Evolutionary conservation across 2,329 filamentous ascomycete species (phyloP).

Genomic region (Aspergillus persii): DNA sequence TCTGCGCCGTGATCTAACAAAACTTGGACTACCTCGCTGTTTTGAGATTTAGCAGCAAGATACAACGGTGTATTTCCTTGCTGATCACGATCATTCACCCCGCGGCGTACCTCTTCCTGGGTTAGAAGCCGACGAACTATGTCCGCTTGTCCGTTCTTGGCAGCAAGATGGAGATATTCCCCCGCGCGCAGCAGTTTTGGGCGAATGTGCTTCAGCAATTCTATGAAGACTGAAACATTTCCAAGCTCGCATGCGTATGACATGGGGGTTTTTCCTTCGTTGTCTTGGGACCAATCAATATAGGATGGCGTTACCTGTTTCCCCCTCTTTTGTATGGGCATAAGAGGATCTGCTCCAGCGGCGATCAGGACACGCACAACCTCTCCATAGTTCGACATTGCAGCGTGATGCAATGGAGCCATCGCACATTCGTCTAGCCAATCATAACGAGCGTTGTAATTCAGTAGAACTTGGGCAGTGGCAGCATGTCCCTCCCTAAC

Average conservation of each 20-base stretch:
- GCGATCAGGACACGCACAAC: conserved; percentile 1
- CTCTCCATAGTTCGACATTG: neutral
- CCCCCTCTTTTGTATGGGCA: neutral
- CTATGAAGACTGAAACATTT: neutral
- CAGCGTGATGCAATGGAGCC: conserved; percentile 6
- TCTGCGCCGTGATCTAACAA: neutral
- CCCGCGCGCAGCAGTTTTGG: neutral
- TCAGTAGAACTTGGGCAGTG: neutral
- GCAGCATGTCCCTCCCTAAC: neutral
- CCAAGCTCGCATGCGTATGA: neutral
- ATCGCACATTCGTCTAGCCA: neutral
- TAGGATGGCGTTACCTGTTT: no score
- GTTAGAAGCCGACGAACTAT: neutral
- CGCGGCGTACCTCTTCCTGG: neutral
- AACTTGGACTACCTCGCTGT: neutral
- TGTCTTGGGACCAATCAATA: neutral
- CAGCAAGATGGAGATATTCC: neutral
- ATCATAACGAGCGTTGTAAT: neutral
- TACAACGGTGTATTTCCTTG: conserved; percentile 1
- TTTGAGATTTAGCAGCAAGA: neutral
- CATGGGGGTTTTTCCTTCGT: neutral
- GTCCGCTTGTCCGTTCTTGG: neutral
- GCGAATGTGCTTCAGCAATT: neutral
- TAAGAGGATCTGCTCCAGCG: neutral
- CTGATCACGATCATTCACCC: neutral